Conservation (phyloP, 805 yeast species). For the Naumovozyma dairenensis region DNA sequence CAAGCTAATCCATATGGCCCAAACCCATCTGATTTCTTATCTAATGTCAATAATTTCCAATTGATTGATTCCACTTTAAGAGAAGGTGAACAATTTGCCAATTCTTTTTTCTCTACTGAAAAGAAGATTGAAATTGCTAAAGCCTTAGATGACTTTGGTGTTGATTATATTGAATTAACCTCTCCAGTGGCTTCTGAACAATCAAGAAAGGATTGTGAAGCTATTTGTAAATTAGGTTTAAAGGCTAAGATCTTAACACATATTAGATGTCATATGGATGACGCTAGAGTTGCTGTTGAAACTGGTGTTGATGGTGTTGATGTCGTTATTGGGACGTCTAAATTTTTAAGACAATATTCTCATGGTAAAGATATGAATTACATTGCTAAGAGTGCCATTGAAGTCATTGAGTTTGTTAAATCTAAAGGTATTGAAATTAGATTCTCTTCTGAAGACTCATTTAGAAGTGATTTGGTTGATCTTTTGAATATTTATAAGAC, state of each 20-base stretch:
- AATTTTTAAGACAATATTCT: constrained; percentile 84
- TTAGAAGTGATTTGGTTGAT: constrained; percentile 94
- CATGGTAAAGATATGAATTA: constrained; percentile 99
- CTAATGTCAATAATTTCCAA: constrained; percentile 83
- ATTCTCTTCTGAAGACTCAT: constrained; percentile 93
- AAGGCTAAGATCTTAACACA: constrained; percentile 94
- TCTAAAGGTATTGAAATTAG: constrained; percentile 93
- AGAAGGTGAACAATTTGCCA: constrained; percentile 98
- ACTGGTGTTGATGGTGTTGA: constrained; percentile 99
- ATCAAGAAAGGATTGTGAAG: constrained; percentile 88
- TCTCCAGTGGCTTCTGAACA: constrained; percentile 98
- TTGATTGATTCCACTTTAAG: constrained; percentile 90
- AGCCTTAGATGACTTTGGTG: constrained; percentile 96
- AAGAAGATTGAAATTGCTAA: constrained; percentile 94
- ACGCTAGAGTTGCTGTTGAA: constrained; percentile 91
- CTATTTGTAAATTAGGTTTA: constrained; percentile 95
- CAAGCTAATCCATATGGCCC: constrained; percentile 82
- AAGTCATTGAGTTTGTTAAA: constrained; percentile 94
- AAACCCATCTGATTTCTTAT: constrained; percentile 82
- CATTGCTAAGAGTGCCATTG: constrained; percentile 90
- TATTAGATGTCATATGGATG: constrained; percentile 98
- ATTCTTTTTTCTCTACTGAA: constrained; percentile 89
- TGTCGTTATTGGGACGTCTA: constrained; percentile 95
- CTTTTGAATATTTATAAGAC: constrained; percentile 90
- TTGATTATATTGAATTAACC: constrained; percentile 95